Conservation (phyloP, 1,284 basidiomycete species). For the Apiotrichum montevideense region DNA sequence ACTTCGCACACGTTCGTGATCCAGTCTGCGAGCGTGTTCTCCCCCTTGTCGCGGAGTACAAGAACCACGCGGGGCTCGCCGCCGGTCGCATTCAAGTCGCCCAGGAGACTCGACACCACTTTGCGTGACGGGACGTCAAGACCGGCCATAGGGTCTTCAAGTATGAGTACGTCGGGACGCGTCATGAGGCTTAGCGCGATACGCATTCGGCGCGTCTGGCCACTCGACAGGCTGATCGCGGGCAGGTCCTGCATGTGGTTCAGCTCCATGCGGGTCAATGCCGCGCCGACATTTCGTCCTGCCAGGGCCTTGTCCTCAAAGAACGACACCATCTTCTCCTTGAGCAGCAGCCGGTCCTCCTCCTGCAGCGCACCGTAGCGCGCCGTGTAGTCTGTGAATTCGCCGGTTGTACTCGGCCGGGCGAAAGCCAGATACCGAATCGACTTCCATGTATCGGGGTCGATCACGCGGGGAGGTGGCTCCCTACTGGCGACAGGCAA, state of each 20-base stretch:
- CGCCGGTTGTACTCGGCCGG: conserved; percentile 59
- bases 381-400: conserved; percentile 87
- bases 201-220: conserved; percentile 81
- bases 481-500: conserved; percentile 57
- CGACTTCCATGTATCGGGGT: conserved; percentile 28
- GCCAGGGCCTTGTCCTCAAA: background rate
- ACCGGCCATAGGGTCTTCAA: conserved; percentile 68
- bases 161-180: conserved; percentile 63
- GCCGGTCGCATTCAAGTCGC: conserved; percentile 34
- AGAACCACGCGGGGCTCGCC: conserved; percentile 57
- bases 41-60: conserved; percentile 60
- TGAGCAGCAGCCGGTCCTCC: conserved; percentile 58
- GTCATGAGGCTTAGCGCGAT: conserved; percentile 71
- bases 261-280: conserved; percentile 53
- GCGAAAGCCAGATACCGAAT: conserved; percentile 69
- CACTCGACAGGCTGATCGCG: conserved; percentile 76
- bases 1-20: conserved; percentile 65
- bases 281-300: conserved; percentile 48
- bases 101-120: conserved; percentile 35
- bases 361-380: conserved; percentile 80
- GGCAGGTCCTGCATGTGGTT: conserved; percentile 67
- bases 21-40: conserved; percentile 76
- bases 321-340: background rate
- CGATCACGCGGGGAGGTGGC: conserved; percentile 2
- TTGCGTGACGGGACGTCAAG: conserved; percentile 39